These are phyloP conservation scores for Ustilago hordei DNA, from an alignment of 1,284 basidiomycete genomes.

Conservation along the genomic window DNA sequence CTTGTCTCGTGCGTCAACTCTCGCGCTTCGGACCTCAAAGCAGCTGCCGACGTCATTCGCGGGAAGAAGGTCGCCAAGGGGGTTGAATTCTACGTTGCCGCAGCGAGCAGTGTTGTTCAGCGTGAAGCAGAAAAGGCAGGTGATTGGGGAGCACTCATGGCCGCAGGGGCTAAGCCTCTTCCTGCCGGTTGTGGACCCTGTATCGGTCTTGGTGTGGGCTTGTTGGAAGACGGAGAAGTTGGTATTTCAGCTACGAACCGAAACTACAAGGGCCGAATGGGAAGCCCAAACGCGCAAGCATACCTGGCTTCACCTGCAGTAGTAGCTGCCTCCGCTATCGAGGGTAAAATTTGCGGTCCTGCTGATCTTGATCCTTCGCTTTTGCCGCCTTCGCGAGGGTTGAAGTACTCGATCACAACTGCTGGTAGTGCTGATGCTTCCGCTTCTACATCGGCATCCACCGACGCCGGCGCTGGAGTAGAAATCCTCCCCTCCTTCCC, in stretches of 20 bases:
- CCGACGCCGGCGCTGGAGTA: slow-evolving; percentile 46
- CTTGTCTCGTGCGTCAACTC: slow-evolving; percentile 99
- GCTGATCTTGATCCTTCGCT: slow-evolving; percentile 74
- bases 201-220: slow-evolving; percentile 92
- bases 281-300: slow-evolving; percentile 90
- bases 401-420: slow-evolving; percentile 71
- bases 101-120: slow-evolving; percentile 91
- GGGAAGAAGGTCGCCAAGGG: slow-evolving; percentile 84
- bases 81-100: slow-evolving; percentile 97
- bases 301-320: slow-evolving; percentile 97
- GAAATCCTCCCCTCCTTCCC: slow-evolving; percentile 75
- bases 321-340: slow-evolving; percentile 92
- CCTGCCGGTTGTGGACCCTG: slow-evolving; percentile 98
- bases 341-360: slow-evolving; percentile 90
- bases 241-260: slow-evolving; percentile 98
- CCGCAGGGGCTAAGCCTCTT: slow-evolving; percentile 88
- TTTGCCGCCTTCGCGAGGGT: slow-evolving; percentile 73
- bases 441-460: slow-evolving; percentile 24
- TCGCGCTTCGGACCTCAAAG: slow-evolving; percentile 91
- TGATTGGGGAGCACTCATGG: slow-evolving; percentile 87
- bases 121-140: slow-evolving; percentile 86
- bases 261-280: slow-evolving; percentile 99
- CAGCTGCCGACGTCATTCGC: slow-evolving; percentile 87
- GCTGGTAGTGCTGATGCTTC: slow-evolving; percentile 61
- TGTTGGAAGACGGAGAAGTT: slow-evolving; percentile 91